Conservation (phyloP, 768 basidiomycete species). For the Pholiota molesta region DNA sequence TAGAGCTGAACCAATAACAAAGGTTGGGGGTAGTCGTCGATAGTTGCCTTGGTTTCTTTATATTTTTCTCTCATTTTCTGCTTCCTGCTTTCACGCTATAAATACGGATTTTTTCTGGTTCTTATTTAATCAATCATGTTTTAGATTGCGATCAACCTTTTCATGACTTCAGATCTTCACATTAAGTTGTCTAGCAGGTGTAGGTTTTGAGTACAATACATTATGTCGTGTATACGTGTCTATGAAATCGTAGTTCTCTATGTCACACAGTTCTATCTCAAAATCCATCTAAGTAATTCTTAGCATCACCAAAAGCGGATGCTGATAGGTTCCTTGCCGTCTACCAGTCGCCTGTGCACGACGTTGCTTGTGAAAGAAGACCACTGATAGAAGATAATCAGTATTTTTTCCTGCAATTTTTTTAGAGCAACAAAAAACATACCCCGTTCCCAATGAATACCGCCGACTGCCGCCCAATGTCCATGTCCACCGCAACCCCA, state of each 20-base stretch:
- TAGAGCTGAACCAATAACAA: constrained; percentile 19
- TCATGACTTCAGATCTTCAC: neutral
- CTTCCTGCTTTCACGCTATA: constrained; percentile 3
- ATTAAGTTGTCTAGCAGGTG: neutral
- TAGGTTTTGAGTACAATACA: constrained; percentile 3
- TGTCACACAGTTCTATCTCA: neutral
- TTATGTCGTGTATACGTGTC: constrained; percentile 7
- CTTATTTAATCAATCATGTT: neutral
- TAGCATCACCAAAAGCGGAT: constrained; percentile 41
- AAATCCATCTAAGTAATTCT: no score
- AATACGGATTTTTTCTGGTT: neutral
- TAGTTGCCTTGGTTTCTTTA: neutral
- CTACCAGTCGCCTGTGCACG: constrained; percentile 46
- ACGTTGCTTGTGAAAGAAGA: constrained; percentile 55
- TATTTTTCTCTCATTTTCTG: neutral
- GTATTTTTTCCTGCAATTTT: neutral
- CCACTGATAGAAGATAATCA: constrained; percentile 35
- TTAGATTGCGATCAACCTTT: neutral
- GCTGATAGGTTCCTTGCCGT: constrained; percentile 45
- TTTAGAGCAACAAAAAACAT: constrained; percentile 22
- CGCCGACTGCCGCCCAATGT: constrained; percentile 51
- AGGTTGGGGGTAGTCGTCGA: neutral
- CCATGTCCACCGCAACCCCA: constrained; percentile 56
- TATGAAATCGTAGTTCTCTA: constrained; percentile 5
- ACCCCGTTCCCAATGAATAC: constrained; percentile 63